Percentiles rank a stretch among this genome's conserved stretches.
phyloP scores from a whole-genome alignment of 73 alveolate genomes.

The Tetrahymena thermophila region DNA sequence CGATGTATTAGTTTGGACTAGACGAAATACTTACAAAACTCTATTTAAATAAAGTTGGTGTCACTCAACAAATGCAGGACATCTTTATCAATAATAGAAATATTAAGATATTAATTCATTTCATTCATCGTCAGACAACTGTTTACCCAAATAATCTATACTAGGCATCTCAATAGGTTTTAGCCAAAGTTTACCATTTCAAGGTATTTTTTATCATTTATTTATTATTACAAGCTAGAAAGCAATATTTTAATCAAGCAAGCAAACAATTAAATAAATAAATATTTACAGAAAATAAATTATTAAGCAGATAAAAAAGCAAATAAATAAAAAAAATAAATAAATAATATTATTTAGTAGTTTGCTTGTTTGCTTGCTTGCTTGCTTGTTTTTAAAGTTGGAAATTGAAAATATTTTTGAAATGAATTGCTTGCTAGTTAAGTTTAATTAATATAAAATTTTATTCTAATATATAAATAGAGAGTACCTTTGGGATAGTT shows the following conservation, averaged over 20 bases:
- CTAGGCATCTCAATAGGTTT: background rate
- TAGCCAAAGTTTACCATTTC: background rate
- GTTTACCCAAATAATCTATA: background rate
- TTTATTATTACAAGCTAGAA: too few species aligned
- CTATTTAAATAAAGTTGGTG: background rate
- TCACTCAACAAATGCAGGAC: background rate
- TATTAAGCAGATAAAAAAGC: too few species aligned
- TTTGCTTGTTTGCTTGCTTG: too few species aligned
- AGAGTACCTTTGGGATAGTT: background rate
- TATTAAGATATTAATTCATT: background rate
- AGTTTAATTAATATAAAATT: background rate
- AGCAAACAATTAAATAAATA: too few species aligned
- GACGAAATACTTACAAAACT: background rate
- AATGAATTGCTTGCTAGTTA: too few species aligned
- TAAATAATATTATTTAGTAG: too few species aligned
- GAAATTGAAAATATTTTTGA: too few species aligned
- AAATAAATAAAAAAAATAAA: too few species aligned
- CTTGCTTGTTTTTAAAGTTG: too few species aligned
- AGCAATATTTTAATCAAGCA: too few species aligned
- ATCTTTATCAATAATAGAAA: background rate
- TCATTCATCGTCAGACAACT: background rate
- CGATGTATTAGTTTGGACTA: background rate
- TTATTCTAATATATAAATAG: background rate
- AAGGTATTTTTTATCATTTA: background rate
- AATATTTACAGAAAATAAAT: too few species aligned